Base-by-base conservation (phyloP, 139 green algal species). In the Marvania coccoides region DNA sequence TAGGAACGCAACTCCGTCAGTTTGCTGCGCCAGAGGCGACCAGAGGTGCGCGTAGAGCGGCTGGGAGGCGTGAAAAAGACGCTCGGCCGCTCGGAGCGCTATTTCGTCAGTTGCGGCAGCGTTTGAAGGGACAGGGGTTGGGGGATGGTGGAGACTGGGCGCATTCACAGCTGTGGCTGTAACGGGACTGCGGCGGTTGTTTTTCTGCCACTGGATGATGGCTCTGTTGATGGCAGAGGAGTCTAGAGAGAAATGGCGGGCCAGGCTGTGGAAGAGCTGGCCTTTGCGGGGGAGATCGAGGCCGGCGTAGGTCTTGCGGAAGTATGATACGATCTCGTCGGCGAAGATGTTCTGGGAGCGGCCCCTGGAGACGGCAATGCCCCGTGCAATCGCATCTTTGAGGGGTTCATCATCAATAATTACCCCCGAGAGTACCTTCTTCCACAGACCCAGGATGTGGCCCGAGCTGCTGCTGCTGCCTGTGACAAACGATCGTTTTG, bases 1-100 rank as follows among this genome's bases (percentile, higher is more conserved):
- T 53, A 94, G 75, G 60, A 93, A 90, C 6, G 76, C 67, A 24
- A 94, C 81, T 56, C 85, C 85, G 76, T 73, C 24, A 10, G 69
- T 69, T 47, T 82, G 76, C 35, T 81, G 72, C 70, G 75, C 80
- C 37, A 92, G 47, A 0, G 75, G 71, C 30, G 80, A 35, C 35
- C 90, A 72, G 10, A 94, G 77, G 39, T 78, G 81, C 8, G 45
- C 63, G 66, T 88, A 90, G 42, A 86, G 60, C 6, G 87, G 87
- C n/a, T 55, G 67, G 31, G 57, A 45, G 8, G 78, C 76, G 12
- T 72, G 46, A 9, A 48, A 38, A 40, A 90, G 66, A n/a, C 42
- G 51, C 7, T 39, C 56, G 37, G 82, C 69, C 15, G 76, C 42
- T 2, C 56, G 38, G 31, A 64, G 1, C 24, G 60, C 6, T 28